Evolutionary conservation across 345 rosid species (phyloP), one percentile per base, ranked within the genome.

Genomic region (Rhizophora apiculata): DNA sequence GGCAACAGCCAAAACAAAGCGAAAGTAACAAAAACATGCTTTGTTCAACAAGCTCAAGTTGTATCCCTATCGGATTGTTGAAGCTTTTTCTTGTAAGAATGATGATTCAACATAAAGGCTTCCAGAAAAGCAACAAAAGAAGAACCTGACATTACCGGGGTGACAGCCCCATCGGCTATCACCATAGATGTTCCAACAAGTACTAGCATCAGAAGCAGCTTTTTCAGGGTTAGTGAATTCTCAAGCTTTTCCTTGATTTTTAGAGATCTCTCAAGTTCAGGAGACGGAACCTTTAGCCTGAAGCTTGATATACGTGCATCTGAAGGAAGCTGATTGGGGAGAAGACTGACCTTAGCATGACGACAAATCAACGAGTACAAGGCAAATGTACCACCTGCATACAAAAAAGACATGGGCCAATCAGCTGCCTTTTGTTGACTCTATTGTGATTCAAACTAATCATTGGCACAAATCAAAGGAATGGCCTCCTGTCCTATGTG

Each of bases 121-220:
- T n/a, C 21, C 16, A 69, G 68, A 68, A 75, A 58, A 59, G 57
- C n/a, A 65, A 27, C 55, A 62, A 62, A 63, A 3, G 56, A 34
- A 77, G 64, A 84, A 96, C 99, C 99, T 92, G 99, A 92, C 99
- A 96, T 89, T 73, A 96, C 98, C 49, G 98, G 98, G 13, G 99
- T 96, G 64, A 96, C 85, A 82, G 85, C 97, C 62, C 97, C 99
- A 87, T 92, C 97, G 24, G 97, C 99, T 72, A 96, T 89, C 72
- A 96, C 93, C 99, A 96, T 90, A 67, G 98, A 79, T 70, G 99
- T 96, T 73, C 99, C 97, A 62, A 90, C 98, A 83, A 92, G 98
- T 64, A 96, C 98, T 71, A 96, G 73, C 63, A 85, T 81, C 79
- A 96, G 86, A 64, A 92, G 92, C 78, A 92, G 62, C 84, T 81